These are phyloP conservation scores for Aspergillus haitiensis DNA, from an alignment of 495 filamentous ascomycete genomes.

Conservation along the genomic window DNA sequence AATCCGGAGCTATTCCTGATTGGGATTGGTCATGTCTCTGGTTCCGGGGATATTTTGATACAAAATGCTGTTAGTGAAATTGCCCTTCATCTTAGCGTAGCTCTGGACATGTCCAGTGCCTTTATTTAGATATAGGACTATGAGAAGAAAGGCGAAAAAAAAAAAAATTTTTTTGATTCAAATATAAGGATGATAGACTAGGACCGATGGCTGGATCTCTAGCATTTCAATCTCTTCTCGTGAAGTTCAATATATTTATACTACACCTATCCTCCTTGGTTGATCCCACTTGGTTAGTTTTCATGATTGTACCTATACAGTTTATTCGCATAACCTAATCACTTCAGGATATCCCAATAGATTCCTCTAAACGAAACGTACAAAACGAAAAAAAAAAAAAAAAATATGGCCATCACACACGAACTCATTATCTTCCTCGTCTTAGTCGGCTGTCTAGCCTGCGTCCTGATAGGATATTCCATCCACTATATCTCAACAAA, in stretches of 20 bases:
- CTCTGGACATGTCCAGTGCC: neutral
- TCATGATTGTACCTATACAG: too few species aligned
- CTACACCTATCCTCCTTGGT: too few species aligned
- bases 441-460: constrained; percentile 25
- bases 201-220: neutral
- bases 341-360: neutral
- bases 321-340: neutral
- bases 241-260: too few species aligned
- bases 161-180: constrained; percentile 2
- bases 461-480: constrained; percentile 29
- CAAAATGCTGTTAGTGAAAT: constrained; percentile 2
- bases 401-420: constrained; percentile 14
- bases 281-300: too few species aligned
- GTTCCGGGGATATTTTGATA: neutral
- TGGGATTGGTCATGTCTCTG: constrained; percentile 10
- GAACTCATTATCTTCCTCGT: constrained; percentile 26
- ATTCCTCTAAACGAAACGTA: neutral
- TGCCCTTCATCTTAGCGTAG: neutral
- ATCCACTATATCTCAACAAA: constrained; percentile 25
- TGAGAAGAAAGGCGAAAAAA: neutral
- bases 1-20: neutral
- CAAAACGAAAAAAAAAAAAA: neutral
- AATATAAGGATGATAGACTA: too few species aligned
- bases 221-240: too few species aligned
- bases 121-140: constrained; percentile 1